A percentile compares a stretch with the other conserved stretches of the same genome.
phyloP scores from a whole-genome alignment of 2,329 filamentous ascomycete species.

The Akanthomyces lecanii region DNA sequence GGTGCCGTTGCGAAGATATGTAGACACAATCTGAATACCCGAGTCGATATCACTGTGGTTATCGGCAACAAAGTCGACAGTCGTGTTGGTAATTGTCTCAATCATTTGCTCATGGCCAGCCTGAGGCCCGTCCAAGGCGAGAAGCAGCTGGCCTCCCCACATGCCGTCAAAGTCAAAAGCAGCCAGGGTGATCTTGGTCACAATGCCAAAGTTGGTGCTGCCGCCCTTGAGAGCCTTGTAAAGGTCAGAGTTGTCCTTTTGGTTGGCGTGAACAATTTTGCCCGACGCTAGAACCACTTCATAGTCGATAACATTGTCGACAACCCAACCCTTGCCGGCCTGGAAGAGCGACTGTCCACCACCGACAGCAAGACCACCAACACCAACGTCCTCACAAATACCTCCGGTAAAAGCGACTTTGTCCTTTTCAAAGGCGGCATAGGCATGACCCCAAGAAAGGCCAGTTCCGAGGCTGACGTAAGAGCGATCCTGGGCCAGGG shows the following conservation, averaged over 20 bases:
- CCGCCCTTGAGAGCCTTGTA: slow-evolving; percentile 46
- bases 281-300: slow-evolving; percentile 44
- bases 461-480: slow-evolving; percentile 39
- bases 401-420: slow-evolving; percentile 38
- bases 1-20: slow-evolving; percentile 15
- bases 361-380: slow-evolving; percentile 41
- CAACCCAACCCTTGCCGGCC: slow-evolving; percentile 33
- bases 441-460: slow-evolving; percentile 40
- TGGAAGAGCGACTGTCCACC: slow-evolving; percentile 45
- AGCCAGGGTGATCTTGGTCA: slow-evolving; percentile 31
- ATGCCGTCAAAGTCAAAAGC: slow-evolving; percentile 20
- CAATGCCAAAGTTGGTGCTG: slow-evolving; percentile 42
- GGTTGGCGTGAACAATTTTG: slow-evolving; percentile 39
- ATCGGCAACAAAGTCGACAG: slow-evolving; percentile 14
- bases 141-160: slow-evolving; percentile 18
- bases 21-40: slow-evolving; percentile 16
- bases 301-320: slow-evolving; percentile 39
- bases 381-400: slow-evolving; percentile 37
- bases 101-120: slow-evolving; percentile 9
- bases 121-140: slow-evolving; percentile 7
- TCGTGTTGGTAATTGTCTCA: slow-evolving; percentile 5
- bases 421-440: slow-evolving; percentile 34
- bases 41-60: slow-evolving; percentile 15
- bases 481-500: slow-evolving; percentile 28
- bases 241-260: slow-evolving; percentile 36